Conservation (phyloP, 2,329 filamentous ascomycete genomes). For the Stenocarpella maydis region DNA sequence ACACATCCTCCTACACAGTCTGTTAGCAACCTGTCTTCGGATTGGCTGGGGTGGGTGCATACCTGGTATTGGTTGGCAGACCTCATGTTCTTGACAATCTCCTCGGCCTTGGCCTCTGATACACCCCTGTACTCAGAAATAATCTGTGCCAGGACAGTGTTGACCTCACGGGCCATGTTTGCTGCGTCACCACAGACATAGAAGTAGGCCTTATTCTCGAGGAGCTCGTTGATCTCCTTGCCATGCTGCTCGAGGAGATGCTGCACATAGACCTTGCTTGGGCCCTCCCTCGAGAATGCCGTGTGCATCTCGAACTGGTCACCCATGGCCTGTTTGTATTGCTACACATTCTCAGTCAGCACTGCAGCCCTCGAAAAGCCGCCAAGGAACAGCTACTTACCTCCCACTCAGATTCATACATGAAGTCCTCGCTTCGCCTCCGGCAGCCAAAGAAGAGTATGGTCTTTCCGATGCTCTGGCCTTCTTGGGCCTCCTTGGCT, state of each 20-base stretch:
- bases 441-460: conserved; percentile 96
- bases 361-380: neutral
- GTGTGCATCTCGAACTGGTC: conserved; percentile 91
- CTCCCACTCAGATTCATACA: conserved; percentile 92
- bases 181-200: conserved; percentile 98
- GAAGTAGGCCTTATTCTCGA: conserved; percentile 89
- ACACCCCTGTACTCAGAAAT: conserved; percentile 85
- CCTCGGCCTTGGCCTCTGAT: conserved; percentile 87
- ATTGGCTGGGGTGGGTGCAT: conserved; percentile 42
- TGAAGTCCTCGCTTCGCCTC: conserved; percentile 85
- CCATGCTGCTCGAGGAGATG: conserved; percentile 86
- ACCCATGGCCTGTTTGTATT: conserved; percentile 83
- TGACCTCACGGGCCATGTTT: conserved; percentile 96
- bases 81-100: conserved; percentile 97
- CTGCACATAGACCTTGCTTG: conserved; percentile 96
- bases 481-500: conserved; percentile 80
- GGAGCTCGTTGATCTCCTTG: conserved; percentile 84
- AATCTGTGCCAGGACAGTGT: conserved; percentile 84
- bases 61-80: conserved; percentile 96
- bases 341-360: conserved; percentile 57
- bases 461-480: conserved; percentile 84
- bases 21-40: conserved; percentile 42
- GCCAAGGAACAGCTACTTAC: conserved; percentile 61
- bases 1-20: conserved; percentile 70
- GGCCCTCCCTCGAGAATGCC: conserved; percentile 89